phyloP scores from a whole-genome alignment of 2,329 filamentous ascomycete genomes.

The Colletotrichum magnum region DNA sequence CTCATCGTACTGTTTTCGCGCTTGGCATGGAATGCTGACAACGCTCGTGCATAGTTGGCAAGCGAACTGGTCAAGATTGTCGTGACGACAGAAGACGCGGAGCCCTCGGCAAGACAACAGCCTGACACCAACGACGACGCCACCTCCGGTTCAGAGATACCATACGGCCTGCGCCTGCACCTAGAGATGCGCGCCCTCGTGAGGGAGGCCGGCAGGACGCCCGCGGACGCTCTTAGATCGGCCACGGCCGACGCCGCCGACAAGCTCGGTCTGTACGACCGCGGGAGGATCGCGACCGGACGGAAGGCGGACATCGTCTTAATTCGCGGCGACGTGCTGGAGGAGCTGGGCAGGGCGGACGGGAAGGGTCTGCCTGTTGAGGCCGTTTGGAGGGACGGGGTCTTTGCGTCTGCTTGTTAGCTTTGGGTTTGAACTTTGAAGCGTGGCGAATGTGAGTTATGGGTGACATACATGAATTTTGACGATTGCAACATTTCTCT shows the following conservation, averaged over 20 bases:
- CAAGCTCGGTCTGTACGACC: constrained; percentile 35
- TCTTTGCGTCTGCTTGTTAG: constrained; percentile 1
- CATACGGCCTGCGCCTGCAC: constrained; percentile 38
- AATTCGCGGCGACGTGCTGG: constrained; percentile 38
- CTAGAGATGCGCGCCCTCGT: constrained; percentile 41
- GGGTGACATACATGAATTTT: no score
- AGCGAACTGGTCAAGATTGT: constrained; percentile 39
- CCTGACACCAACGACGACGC: background rate
- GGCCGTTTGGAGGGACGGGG: constrained; percentile 41
- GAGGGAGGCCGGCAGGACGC: constrained; percentile 37
- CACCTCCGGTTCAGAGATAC: constrained; percentile 22
- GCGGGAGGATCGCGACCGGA: constrained; percentile 33
- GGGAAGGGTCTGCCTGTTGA: constrained; percentile 29
- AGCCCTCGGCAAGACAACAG: constrained; percentile 56
- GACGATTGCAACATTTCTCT: no score
- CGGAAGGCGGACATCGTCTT: constrained; percentile 40
- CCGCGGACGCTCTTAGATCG: constrained; percentile 38
- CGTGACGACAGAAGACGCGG: constrained; percentile 55
- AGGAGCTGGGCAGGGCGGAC: constrained; percentile 3
- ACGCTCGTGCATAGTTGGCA: constrained; percentile 28
- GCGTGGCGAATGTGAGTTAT: no score
- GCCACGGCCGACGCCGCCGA: constrained; percentile 39
- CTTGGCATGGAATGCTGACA: no score
- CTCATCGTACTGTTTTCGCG: no score
- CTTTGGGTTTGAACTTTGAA: no score